These are phyloP conservation scores for Raddia distichophylla DNA, from an alignment of 176 grass and related monocot genomes.

Conservation along the genomic window DNA sequence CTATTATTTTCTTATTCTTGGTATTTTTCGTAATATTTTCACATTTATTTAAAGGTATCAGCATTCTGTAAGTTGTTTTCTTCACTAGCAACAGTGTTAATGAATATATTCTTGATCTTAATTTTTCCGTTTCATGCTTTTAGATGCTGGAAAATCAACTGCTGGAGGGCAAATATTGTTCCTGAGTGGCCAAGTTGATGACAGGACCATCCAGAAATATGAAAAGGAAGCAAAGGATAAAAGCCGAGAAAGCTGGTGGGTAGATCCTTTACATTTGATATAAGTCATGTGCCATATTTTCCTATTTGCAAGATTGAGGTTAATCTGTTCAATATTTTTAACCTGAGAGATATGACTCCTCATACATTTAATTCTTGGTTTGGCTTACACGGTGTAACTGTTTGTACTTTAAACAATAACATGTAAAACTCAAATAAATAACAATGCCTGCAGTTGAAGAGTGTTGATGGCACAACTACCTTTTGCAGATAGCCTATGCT, in stretches of 20 bases:
- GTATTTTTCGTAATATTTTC: background rate
- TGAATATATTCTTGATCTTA: background rate
- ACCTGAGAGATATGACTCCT: background rate
- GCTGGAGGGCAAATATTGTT: slow-evolving; percentile 95
- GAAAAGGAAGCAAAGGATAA: slow-evolving; percentile 98
- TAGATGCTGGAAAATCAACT: slow-evolving; percentile 96
- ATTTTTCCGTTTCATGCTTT: slow-evolving; percentile 34
- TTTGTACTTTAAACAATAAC: background rate
- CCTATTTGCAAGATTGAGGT: background rate
- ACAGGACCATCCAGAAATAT: slow-evolving; percentile 97
- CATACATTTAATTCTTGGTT: slow-evolving; percentile 4
- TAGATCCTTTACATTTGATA: background rate
- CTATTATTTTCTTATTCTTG: background rate
- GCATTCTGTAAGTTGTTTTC: background rate
- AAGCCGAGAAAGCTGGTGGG: slow-evolving; percentile 92
- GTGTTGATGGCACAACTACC: background rate
- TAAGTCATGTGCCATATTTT: background rate
- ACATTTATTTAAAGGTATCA: background rate
- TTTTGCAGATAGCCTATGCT: background rate
- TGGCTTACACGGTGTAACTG: background rate
- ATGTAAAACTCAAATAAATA: background rate
- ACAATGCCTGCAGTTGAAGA: background rate
- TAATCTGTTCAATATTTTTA: background rate
- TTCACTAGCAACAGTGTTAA: background rate
- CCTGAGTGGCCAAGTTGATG: slow-evolving; percentile 95